Conservation (phyloP, 2,329 filamentous ascomycete species). For the Aspergillus cejpii region DNA sequence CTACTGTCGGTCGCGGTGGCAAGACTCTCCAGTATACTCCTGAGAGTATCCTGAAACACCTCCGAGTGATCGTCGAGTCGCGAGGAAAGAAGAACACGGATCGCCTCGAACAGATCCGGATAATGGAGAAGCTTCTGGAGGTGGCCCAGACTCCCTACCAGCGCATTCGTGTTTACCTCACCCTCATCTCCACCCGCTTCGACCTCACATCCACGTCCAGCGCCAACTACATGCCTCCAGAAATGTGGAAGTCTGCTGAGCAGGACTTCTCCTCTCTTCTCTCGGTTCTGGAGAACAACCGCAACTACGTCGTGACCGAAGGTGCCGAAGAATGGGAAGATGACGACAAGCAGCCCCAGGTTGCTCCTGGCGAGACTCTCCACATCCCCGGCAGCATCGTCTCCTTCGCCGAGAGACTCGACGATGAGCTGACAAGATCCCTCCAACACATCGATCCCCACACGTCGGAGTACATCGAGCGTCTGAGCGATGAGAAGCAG, state of each 20-base stretch:
- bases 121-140: constrained; percentile 93
- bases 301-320: constrained; percentile 79
- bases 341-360: constrained; percentile 81
- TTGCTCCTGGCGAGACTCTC: constrained; percentile 66
- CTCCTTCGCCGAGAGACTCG: constrained; percentile 87
- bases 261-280: constrained; percentile 75
- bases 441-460: constrained; percentile 96
- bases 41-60: constrained; percentile 96
- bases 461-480: constrained; percentile 96
- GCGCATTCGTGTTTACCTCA: constrained; percentile 83
- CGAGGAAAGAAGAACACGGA: constrained; percentile 99
- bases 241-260: constrained; percentile 95
- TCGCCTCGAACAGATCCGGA: constrained; percentile 84
- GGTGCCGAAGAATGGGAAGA: constrained; percentile 97
- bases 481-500: constrained; percentile 79
- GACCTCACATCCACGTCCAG: constrained; percentile 74
- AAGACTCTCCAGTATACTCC: constrained; percentile 87
- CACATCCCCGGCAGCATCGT: constrained; percentile 93
- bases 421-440: constrained; percentile 96
- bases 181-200: constrained; percentile 87
- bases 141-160: constrained; percentile 90
- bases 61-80: constrained; percentile 86
- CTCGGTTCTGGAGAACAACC: constrained; percentile 68
- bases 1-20: constrained; percentile 80
- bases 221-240: constrained; percentile 76